Base-by-base conservation (phyloP, 345 rosid species). In the Erysimum cheiranthoides region DNA sequence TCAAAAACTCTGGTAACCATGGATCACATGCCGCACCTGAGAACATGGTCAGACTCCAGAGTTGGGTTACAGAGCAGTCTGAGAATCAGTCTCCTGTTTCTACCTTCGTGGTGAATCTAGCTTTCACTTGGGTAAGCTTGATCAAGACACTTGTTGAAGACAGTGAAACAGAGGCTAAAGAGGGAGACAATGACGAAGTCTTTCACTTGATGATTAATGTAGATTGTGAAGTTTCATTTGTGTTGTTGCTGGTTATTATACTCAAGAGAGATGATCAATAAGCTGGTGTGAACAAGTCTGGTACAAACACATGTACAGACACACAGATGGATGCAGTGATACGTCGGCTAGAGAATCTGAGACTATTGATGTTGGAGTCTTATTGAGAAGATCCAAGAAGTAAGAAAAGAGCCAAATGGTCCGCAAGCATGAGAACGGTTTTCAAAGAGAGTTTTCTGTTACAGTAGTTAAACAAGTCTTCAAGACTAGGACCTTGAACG, bases 401-500 rank as follows among this genome's bases (percentile, higher is more conserved):
- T 21, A 21, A 21, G 25, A 21, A 21, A 21, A 21, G 25, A 21
- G 25, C 25, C 25, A 21, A 21, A 21, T 90, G 96, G 69, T 90
- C 96, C 1, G 93, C 96, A 52, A 90, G 85, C 96, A 90, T 88
- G 70, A 90, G 75, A n/a, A 90, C 93, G 10, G 96, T 83, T 85
- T 88, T 90, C 74, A 88, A 79, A 32, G 96, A 73, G 25, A 90
- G 81, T 73, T 90, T 88, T 74, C 93, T 75, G 70, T 81, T 83
- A 78, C 96, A 88, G 56, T 83, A 90, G 79, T 88, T 90, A 83
- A 90, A 90, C 63, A 90, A 62, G 75, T 90, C 96, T 84, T 90
- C 96, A 82, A 90, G 83, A 81, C 96, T 90, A 36, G 96, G 96
- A 68, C 96, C 96, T 71, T 88, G 85, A 72, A 90, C 93, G 68